These are phyloP conservation scores for Penicillium chermesinum DNA, from an alignment of 495 filamentous ascomycete species.

Conservation along the genomic window DNA sequence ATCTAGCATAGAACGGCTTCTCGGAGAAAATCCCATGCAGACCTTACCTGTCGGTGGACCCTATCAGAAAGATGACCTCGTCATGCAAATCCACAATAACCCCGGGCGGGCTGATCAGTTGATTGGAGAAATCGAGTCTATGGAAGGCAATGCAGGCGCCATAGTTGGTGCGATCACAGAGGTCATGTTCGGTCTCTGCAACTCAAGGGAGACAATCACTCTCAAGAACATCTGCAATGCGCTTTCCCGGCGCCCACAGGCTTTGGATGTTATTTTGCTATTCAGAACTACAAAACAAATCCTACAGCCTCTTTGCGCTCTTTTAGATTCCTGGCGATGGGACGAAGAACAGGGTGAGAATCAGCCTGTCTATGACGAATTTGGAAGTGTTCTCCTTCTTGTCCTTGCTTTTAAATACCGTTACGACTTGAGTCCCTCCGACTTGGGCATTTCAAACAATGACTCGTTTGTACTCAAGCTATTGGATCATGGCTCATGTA, in stretches of 20 bases:
- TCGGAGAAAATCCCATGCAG: slow-evolving; percentile 84
- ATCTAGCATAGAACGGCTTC: slow-evolving; percentile 67
- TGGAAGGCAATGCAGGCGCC: slow-evolving; percentile 91
- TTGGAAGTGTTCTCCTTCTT: slow-evolving; percentile 80
- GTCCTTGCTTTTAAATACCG: slow-evolving; percentile 79
- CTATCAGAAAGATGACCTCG: slow-evolving; percentile 70
- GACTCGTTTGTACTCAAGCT: slow-evolving; percentile 77
- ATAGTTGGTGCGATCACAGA: slow-evolving; percentile 79
- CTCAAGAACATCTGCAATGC: slow-evolving; percentile 78
- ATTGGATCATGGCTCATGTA: slow-evolving; percentile 58
- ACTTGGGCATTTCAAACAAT: slow-evolving; percentile 55
- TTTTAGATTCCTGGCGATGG: slow-evolving; percentile 86
- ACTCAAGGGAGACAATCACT: slow-evolving; percentile 83
- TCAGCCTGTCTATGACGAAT: slow-evolving; percentile 95
- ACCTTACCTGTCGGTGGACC: slow-evolving; percentile 68
- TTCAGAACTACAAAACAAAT: slow-evolving; percentile 74
- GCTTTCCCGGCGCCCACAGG: slow-evolving; percentile 69
- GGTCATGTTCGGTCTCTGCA: slow-evolving; percentile 72
- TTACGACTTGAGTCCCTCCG: slow-evolving; percentile 64
- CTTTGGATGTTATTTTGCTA: slow-evolving; percentile 79
- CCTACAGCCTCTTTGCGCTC: slow-evolving; percentile 74
- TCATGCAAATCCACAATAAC: slow-evolving; percentile 67
- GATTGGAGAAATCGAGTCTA: slow-evolving; percentile 76
- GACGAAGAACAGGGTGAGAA: slow-evolving; percentile 93
- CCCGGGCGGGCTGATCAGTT: slow-evolving; percentile 67